Evolutionary conservation across 2,329 filamentous ascomycete species (phyloP).

Genomic region (Cladophialophora yegresii): DNA sequence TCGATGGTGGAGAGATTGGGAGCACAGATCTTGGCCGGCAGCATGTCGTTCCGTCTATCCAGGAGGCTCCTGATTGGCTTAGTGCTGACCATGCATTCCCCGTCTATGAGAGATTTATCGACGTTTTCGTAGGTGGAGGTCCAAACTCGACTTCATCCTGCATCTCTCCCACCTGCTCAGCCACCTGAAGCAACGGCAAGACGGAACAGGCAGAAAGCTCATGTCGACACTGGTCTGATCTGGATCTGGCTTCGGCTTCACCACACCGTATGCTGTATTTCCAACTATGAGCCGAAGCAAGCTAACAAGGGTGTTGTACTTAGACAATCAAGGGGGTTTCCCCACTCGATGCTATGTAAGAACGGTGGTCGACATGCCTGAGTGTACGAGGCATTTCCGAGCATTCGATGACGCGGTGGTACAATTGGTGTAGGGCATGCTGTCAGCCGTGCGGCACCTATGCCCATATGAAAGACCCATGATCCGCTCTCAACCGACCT

Average conservation of each 20-base stretch:
- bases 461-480: background rate
- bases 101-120: conserved; percentile 17
- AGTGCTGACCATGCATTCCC: background rate
- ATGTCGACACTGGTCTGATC: conserved; percentile 1
- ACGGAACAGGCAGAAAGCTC: conserved; percentile 15
- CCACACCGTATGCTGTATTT: background rate
- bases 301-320: background rate
- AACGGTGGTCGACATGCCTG: background rate
- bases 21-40: background rate
- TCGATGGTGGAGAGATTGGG: background rate
- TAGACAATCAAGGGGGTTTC: background rate
- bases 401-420: background rate
- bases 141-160: background rate
- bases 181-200: conserved; percentile 2
- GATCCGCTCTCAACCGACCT: background rate
- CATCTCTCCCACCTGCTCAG: background rate
- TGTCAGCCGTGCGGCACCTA: background rate
- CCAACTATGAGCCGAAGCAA: background rate
- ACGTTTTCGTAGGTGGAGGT: background rate
- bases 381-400: conserved; percentile 10
- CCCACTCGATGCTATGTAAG: conserved; percentile 2
- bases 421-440: background rate
- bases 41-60: conserved; percentile 7
- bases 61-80: background rate
- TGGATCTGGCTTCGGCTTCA: conserved; percentile 3